Evolutionary conservation across 2,329 filamentous ascomycete species (phyloP).

Genomic region (Aspergillus fumigatus): DNA sequence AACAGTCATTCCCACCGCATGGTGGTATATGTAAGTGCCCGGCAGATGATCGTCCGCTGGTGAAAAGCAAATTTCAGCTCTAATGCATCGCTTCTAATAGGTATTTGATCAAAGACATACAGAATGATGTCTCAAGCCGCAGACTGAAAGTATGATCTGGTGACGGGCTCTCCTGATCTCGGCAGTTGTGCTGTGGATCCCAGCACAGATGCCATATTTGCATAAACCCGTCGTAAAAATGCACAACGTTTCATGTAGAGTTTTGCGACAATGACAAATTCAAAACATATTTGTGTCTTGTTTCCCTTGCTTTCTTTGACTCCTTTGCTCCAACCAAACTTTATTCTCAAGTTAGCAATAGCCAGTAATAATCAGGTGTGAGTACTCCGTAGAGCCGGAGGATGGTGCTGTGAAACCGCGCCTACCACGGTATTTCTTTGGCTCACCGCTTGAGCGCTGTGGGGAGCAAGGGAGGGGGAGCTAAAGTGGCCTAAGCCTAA

Average conservation of each 20-base stretch:
- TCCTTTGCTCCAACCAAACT: background rate
- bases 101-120: slow-evolving; percentile 79
- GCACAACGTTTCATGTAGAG: background rate
- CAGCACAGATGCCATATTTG: background rate
- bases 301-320: background rate
- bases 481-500: background rate
- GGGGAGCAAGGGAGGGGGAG: slow-evolving; percentile 6
- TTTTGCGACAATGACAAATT: background rate
- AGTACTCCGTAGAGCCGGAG: background rate
- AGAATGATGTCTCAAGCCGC: slow-evolving; percentile 71
- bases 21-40: slow-evolving; percentile 86
- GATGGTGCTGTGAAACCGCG: background rate
- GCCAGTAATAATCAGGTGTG: background rate
- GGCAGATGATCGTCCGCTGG: background rate
- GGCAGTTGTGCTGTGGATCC: background rate
- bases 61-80: slow-evolving; percentile 1
- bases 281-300: background rate
- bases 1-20: slow-evolving; percentile 78
- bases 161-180: background rate
- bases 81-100: slow-evolving; percentile 45
- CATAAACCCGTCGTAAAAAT: background rate
- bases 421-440: background rate
- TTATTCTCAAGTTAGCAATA: background rate
- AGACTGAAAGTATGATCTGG: slow-evolving; percentile 61
- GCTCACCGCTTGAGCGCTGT: slow-evolving; percentile 15